Percentiles rank a stretch among this genome's conserved stretches.
Conservation (phyloP, 371 early-diverging fungal genomes). For the Mucor plumbeus region DNA sequence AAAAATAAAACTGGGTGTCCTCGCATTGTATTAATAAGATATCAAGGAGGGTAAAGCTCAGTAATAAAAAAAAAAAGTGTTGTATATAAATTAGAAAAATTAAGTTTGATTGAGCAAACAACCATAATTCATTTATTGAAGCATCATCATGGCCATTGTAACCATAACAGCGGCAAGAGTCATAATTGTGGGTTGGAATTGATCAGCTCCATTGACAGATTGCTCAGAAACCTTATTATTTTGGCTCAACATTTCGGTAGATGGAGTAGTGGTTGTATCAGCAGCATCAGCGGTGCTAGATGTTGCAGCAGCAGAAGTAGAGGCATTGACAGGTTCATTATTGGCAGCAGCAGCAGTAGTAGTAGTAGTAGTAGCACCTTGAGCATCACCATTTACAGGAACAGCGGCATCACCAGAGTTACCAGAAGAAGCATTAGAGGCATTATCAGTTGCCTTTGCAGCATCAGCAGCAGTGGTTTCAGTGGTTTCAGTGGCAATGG, state of each 20-base stretch:
- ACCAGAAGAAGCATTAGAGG: not conserved
- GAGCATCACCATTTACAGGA: not conserved
- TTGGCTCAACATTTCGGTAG: constrained; percentile 1
- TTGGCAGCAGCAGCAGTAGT: not conserved
- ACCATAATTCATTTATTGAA: constrained; percentile 2
- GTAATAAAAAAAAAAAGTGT: no score
- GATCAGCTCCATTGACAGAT: constrained; percentile 6
- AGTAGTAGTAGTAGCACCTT: not conserved
- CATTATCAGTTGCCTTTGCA: not conserved
- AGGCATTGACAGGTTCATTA: not conserved
- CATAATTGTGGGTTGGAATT: constrained; percentile 3
- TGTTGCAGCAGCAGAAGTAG: not conserved
- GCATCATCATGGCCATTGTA: constrained; percentile 7
- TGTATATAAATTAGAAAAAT: no score
- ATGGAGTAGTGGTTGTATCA: not conserved
- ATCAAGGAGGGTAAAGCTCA: no score
- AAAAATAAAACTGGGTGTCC: no score
- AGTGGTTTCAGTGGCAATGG: not conserved
- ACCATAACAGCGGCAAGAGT: constrained; percentile 7
- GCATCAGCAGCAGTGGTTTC: not conserved
- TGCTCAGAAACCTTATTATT: constrained; percentile 2
- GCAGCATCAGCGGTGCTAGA: not conserved
- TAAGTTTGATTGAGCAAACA: no score
- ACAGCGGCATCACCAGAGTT: not conserved
- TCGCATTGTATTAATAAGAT: no score